Evolutionary conservation across 805 yeast genomes (phyloP), one percentile per base, ranked within the genome.

Genomic region (Ogataea methanolica): DNA sequence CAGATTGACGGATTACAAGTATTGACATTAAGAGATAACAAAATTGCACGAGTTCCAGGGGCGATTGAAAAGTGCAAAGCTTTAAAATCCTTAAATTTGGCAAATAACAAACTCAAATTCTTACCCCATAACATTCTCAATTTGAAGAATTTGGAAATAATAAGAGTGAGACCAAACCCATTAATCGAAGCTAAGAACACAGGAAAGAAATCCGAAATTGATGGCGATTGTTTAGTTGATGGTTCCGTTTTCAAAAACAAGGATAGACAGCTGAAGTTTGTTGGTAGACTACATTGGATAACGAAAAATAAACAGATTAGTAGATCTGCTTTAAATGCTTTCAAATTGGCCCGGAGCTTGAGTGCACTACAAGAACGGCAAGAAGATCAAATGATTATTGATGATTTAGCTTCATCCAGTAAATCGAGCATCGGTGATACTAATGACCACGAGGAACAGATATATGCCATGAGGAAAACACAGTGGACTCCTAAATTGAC

Each of bases 81-180:
- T 46, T 63, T 82, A 48, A 71, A 72, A n/a, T 78, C 78, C 42
- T 61, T 82, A 37, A 74, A 79, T n/a, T 53, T 81, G 9, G 75
- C 76, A 6, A 67, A 74, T 21, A 82, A 82, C 56, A 70, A 76
- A 46, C 57, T 82, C 36, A 71, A 70, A 43, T 75, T 68, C 46
- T 60, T 81, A 17, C 86, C 87, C 0, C 73, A 71, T 49, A 78
- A 78, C 49, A 73, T 81, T 6, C 60, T 82, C n/a, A 64, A 71
- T 5, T 61, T 82, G 14, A 64, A 71, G 1, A 56, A 65, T 3
- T 57, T 82, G 33, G 61, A 65, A 17, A 70, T 72, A 1, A 63
- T 82, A n/a, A 65, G 77, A 14, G 75, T 83, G 0, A 75, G 84
- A 31, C 85, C 85, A 1, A 81, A 81, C 52, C 77, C 78, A 7